These are phyloP conservation scores for Poa annua DNA, from an alignment of 176 grass and related monocot species.

Conservation along the genomic window DNA sequence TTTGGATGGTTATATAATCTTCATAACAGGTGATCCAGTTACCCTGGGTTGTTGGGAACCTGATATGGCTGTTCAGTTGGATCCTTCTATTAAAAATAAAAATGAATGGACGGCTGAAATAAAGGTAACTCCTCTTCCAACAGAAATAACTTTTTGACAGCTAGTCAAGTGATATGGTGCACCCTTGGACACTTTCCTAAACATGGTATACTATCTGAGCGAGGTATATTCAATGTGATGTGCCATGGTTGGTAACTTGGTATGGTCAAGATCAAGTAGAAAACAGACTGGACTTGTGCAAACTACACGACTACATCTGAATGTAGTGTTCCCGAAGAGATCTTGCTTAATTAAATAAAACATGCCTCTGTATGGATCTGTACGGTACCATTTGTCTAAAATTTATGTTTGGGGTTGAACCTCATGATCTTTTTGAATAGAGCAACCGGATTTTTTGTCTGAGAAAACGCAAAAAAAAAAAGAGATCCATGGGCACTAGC, in stretches of 20 bases:
- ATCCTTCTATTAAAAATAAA: constrained; percentile 54
- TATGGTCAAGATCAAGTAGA: constrained; percentile 18
- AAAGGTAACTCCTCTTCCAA: constrained; percentile 55
- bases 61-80: constrained; percentile 73
- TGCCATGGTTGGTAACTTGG: neutral
- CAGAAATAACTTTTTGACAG: constrained; percentile 26
- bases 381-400: neutral
- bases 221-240: neutral
- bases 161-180: constrained; percentile 21
- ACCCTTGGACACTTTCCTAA: neutral
- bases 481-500: too few species aligned
- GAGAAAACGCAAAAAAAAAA: too few species aligned
- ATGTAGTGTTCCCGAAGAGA: neutral
- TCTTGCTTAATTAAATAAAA: constrained; percentile 12
- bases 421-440: constrained; percentile 13
- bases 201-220: constrained; percentile 5
- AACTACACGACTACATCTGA: neutral
- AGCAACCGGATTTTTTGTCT: neutral
- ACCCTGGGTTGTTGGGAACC: constrained; percentile 87
- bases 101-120: constrained; percentile 75
- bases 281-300: constrained; percentile 14
- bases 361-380: neutral
- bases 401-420: neutral
- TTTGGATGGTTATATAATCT: constrained; percentile 65
- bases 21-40: constrained; percentile 81